Conservation (phyloP, 2,329 filamentous ascomycete species). For the Mycosphaerella arachidis region DNA sequence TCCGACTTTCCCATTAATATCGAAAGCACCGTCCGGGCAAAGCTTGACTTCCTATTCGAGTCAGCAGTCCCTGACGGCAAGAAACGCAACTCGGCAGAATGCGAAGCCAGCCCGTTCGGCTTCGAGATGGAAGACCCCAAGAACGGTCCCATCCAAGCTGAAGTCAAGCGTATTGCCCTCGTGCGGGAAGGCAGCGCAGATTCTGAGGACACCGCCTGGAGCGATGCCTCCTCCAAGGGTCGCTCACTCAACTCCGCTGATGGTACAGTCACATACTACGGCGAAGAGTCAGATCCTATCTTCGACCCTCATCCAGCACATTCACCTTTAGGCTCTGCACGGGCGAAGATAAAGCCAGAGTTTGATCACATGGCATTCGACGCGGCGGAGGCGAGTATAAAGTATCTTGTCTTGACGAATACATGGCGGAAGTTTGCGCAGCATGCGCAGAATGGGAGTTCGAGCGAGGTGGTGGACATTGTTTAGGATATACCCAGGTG, state of each 20-base stretch:
- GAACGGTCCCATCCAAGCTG: conserved; percentile 7
- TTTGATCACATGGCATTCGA: conserved; percentile 57
- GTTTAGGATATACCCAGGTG: background rate
- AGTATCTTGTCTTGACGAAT: conserved; percentile 63
- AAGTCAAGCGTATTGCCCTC: conserved; percentile 13
- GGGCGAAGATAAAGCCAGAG: conserved; percentile 14
- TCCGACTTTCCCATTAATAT: conserved; percentile 66
- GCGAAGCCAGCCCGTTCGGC: conserved; percentile 6
- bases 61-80: conserved; percentile 15
- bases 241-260: background rate
- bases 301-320: conserved; percentile 12
- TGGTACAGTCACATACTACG: background rate
- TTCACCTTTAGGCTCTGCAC: conserved; percentile 9
- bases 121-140: conserved; percentile 12
- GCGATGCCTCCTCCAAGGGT: background rate
- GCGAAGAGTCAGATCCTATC: conserved; percentile 8
- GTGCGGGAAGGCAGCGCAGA: conserved; percentile 11
- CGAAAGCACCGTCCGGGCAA: conserved; percentile 52
- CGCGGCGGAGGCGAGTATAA: conserved; percentile 55
- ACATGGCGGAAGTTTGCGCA: conserved; percentile 52
- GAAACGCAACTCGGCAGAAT: conserved; percentile 9
- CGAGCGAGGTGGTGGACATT: background rate
- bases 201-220: conserved; percentile 8
- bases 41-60: conserved; percentile 54
- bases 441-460: conserved; percentile 4